Conservation (phyloP, 2,329 filamentous ascomycete genomes). For the Albifimbria verrucaria region DNA sequence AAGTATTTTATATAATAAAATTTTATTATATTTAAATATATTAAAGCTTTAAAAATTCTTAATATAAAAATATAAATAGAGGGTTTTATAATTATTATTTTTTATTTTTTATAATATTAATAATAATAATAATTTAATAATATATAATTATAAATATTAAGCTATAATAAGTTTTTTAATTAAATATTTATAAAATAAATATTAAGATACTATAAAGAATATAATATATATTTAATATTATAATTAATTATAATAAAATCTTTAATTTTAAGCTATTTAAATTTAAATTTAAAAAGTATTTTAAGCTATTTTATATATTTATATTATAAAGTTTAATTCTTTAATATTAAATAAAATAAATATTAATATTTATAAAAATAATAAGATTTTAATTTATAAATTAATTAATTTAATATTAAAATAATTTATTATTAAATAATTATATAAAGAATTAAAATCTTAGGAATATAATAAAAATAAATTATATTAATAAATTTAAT, state of each 20-base stretch:
- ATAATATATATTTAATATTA: neutral
- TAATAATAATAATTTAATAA: neutral
- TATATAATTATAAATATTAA: neutral
- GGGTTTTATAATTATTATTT: conserved; percentile 3
- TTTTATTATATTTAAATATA: neutral
- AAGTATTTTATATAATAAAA: no score
- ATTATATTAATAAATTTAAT: neutral
- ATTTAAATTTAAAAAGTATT: neutral
- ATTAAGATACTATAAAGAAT: neutral
- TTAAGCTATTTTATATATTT: neutral
- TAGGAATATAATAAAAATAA: conserved; percentile 1
- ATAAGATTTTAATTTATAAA: neutral
- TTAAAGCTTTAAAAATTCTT: neutral
- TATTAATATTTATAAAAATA: neutral
- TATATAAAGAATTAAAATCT: neutral
- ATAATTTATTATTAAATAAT: neutral
- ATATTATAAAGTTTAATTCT: neutral
- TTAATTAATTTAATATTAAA: neutral
- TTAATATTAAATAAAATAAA: neutral
- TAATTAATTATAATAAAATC: conserved; percentile 1
- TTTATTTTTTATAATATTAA: neutral
- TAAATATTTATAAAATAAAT: no score
- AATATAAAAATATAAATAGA: conserved; percentile 1
- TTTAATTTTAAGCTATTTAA: neutral
- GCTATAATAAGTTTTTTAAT: neutral